These are phyloP conservation scores for Suillus luteus DNA, from an alignment of 768 basidiomycete genomes.

Conservation along the genomic window DNA sequence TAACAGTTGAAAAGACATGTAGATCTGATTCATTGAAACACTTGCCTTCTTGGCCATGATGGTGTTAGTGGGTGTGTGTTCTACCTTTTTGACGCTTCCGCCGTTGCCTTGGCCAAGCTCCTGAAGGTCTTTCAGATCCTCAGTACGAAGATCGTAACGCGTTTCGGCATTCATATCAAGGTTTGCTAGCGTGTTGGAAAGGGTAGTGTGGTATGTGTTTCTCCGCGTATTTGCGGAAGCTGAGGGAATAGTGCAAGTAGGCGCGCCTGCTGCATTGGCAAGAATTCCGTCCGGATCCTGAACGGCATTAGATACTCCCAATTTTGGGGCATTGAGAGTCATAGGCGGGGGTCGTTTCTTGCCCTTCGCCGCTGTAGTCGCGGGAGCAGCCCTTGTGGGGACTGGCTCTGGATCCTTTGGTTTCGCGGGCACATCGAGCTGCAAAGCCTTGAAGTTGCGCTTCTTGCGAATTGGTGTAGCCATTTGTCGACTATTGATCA, in stretches of 20 bases:
- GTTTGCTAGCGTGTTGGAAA: slow-evolving; percentile 83
- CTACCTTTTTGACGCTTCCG: slow-evolving; percentile 95
- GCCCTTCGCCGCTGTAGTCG: slow-evolving; percentile 40
- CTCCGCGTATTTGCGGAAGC: slow-evolving; percentile 55
- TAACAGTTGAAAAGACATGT: slow-evolving; percentile 2
- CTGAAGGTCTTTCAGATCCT: slow-evolving; percentile 86
- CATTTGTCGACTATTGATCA: slow-evolving; percentile 30
- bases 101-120: slow-evolving; percentile 97
- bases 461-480: slow-evolving; percentile 81
- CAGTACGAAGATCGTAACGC: slow-evolving; percentile 81
- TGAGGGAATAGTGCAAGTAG: slow-evolving; percentile 55
- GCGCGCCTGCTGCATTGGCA: slow-evolving; percentile 47
- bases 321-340: slow-evolving; percentile 73
- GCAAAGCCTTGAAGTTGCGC: slow-evolving; percentile 86
- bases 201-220: slow-evolving; percentile 75
- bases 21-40: slow-evolving; percentile 5
- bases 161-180: slow-evolving; percentile 85
- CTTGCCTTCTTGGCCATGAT: slow-evolving; percentile 98
- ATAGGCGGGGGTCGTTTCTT: slow-evolving; percentile 85
- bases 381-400: slow-evolving; percentile 50
- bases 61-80: slow-evolving; percentile 87
- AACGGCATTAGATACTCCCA: slow-evolving; percentile 39
- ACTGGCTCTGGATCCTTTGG: slow-evolving; percentile 45
- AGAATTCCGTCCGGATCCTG: slow-evolving; percentile 42
- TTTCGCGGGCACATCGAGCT: slow-evolving; percentile 60